Base-by-base conservation (phyloP, 148 eudicot species). In the Salicornia ramosissima region DNA sequence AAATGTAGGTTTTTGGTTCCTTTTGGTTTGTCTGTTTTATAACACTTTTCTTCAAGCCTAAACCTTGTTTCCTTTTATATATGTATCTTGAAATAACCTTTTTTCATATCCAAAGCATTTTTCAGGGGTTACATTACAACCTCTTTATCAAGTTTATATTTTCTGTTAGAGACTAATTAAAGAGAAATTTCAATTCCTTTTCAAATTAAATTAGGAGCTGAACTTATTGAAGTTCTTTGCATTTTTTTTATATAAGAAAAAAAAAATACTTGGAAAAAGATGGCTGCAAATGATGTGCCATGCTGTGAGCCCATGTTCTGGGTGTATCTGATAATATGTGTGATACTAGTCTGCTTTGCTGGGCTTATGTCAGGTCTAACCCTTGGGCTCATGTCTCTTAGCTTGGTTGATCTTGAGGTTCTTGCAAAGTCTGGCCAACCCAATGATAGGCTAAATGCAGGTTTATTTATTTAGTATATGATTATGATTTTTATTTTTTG, bases 311-410 rank as follows among this genome's bases (percentile, higher is more conserved):
- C 92, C 60, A 88, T 90, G 90, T 90, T 90, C 58, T 90, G 92
- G 92, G 80, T 88, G 9, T 88, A 90, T 75, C 77, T 86, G 22
- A 25, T 82, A 46, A 83, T 82, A 67, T 81, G 75, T 71, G 82
- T 80, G 19, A 73, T 81, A 42, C 83, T 90, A 19, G 96, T 90
- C 47, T 74, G 81, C 75, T 87, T 90, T 70, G 96, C 90, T 64
- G 96, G 96, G 18, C 88, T 90, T 71, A 90, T 90, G 96, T 87
- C 96, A 47, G 96, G 96, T 56, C 84, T 90, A 50, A 87, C 96
- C 49, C 80, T 87, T 58, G 96, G 96, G 57, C 88, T 90, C 45
- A 90, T 88, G 96, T 90, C 96, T 58, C 88, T 88, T 36, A 84
- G 93, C 76, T 79, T 90, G 42, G 87, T 90, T 34, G 96, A 90